phyloP scores from a whole-genome alignment of 2,329 filamentous ascomycete species.

The Aspergillus fumigatiaffinis region DNA sequence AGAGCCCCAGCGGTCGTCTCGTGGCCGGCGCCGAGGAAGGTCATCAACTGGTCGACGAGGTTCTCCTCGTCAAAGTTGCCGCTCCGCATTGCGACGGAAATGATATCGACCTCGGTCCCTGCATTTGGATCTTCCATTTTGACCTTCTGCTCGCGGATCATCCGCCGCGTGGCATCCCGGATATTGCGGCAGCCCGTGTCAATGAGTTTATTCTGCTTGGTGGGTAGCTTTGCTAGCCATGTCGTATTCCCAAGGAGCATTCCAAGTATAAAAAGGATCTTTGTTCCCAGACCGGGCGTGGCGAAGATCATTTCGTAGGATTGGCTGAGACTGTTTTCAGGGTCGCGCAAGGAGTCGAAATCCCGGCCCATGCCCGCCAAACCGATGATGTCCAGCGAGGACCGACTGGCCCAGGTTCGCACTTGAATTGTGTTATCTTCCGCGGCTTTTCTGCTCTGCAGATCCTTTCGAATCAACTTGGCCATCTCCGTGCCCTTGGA shows the following conservation, averaged over 20 bases:
- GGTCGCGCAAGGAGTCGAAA: slow-evolving; percentile 50
- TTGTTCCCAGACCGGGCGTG: not conserved
- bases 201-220: not conserved
- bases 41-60: not conserved
- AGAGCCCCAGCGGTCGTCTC: slow-evolving; percentile 75
- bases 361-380: slow-evolving; percentile 55
- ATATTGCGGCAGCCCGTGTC: not conserved
- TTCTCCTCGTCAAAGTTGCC: not conserved
- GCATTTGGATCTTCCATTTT: not conserved
- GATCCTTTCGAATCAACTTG: not conserved
- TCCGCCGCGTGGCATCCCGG: not conserved
- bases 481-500: not conserved
- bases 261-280: not conserved
- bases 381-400: slow-evolving; percentile 58
- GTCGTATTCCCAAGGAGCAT: not conserved
- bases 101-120: not conserved
- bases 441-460: not conserved
- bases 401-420: slow-evolving; percentile 31
- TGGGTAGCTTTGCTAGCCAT: not conserved
- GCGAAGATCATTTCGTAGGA: not conserved
- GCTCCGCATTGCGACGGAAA: not conserved
- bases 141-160: not conserved
- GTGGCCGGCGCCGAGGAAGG: slow-evolving; percentile 52
- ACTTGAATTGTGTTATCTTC: slow-evolving; percentile 1
- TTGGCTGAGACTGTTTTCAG: slow-evolving; percentile 37